Base-by-base conservation (phyloP, 1,284 basidiomycete species). In the Sphagnurus paluster region DNA sequence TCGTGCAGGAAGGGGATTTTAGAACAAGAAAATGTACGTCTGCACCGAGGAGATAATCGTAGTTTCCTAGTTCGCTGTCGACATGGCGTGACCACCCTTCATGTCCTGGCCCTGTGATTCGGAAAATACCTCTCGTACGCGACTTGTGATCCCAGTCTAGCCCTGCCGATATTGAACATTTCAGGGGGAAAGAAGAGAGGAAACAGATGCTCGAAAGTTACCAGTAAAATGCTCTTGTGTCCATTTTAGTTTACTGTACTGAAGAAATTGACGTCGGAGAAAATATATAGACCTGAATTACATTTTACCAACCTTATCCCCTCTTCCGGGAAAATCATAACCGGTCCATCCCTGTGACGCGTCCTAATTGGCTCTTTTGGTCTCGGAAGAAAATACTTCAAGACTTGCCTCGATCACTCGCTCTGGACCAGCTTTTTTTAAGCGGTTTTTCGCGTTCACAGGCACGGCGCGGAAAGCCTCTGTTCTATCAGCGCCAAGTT, bases 61-160 rank as follows among this genome's bases (percentile, higher is more conserved):
- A 90, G 57, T 90, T 90, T 42, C 86, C 88, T 6, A 82, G 69
- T 54, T 90, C 87, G 0, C 64, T 66, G 57, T 86, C 85, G 5
- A 90, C 87, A 49, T 72, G 68, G 16, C 65, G 71, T 3, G 87
- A 89, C 87, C 87, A 90, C 29, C 85, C 84, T 61, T 79, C 72
- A 52, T 82, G 79, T 2, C 70, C 70, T 23, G 66, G 63, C 34
- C 75, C 75, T 11, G 72, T 68, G 28, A 90, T 80, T 24, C 80
- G 78, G 63, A 75, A 90, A 23, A 90, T 69, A 9, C 71, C 83
- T 34, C 77, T 79, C 10, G 77, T 80, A 52, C 74, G 76, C 13
- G 79, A 78, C 48, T 77, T 76, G 14, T 87, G 76, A 63, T 98
- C 93, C 76, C 83, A 97, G 61, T 98, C 95, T 11, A 96, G 73